Conservation (phyloP, 805 yeast genomes). For the Metschnikowia santaceciliae region DNA sequence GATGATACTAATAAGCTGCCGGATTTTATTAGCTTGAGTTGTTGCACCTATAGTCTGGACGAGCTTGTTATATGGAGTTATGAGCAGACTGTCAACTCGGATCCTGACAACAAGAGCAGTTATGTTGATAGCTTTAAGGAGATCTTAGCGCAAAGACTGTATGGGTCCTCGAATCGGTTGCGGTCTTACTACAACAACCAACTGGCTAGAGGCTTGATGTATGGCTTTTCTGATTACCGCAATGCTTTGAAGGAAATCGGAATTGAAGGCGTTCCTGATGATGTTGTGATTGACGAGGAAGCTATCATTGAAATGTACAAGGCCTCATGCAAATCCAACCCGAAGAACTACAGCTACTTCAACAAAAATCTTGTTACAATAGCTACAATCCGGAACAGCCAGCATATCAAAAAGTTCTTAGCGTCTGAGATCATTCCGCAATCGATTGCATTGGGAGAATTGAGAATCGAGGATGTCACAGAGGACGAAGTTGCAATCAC, state of each 20-base stretch:
- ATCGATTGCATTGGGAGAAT: conserved; percentile 30
- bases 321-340: conserved; percentile 26
- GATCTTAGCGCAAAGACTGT: conserved; percentile 17
- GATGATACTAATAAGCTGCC: conserved; percentile 23
- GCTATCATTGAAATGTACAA: conserved; percentile 33
- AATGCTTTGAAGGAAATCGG: conserved; percentile 32
- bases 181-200: conserved; percentile 27
- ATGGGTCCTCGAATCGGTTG: conserved; percentile 20
- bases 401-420: conserved; percentile 21
- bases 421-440: conserved; percentile 32
- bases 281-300: conserved; percentile 29
- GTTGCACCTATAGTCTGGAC: conserved; percentile 32
- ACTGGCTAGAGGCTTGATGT: conserved; percentile 26
- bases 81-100: conserved; percentile 34
- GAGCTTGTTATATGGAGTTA: conserved; percentile 40
- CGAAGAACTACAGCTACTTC: conserved; percentile 35
- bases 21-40: conserved; percentile 28
- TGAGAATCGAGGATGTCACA: conserved; percentile 40
- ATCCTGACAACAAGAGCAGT: conserved; percentile 27
- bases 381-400: conserved; percentile 24
- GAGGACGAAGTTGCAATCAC: conserved; percentile 66
- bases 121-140: conserved; percentile 37
- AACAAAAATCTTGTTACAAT: conserved; percentile 27
- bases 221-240: conserved; percentile 34
- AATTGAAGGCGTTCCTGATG: conserved; percentile 16